Evolutionary conservation across 331 rosid species (phyloP), one percentile per base, ranked within the genome.

Genomic region (Arachis monticola): DNA sequence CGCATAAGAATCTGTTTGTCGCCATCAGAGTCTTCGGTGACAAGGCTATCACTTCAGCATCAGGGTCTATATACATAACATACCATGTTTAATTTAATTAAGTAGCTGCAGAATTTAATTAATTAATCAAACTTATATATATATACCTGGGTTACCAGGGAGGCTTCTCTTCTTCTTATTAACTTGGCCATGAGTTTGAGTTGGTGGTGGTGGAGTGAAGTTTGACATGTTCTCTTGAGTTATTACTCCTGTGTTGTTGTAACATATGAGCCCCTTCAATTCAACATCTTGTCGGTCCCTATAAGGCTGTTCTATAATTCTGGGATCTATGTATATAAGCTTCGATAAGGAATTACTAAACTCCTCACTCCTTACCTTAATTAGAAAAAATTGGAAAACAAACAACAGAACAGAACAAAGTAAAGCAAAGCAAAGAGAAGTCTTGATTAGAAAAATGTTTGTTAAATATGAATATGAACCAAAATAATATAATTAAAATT

Each of bases 81-180:
- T 35, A 35, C 3, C 40, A 35, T 35, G 5, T 35, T 35, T 35
- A 22, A 22, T 22, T 5, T 35, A 35, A 35, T 35, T 35, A 35
- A 35, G 40, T 5, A 35, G 40, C 5, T 35, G 4, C 40, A 35
- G 40, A 2, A 35, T 2, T 35, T 35, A 35, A 35, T 35, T 35
- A 35, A 35, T 35, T 35, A 35, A 35, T 5, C 40, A 0, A 35
- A 35, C 40, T 2, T 35, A 35, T 35, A 2, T 35, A 35, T 35
- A 87, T 82, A 69, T 62, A 93, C 98, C 98, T 86, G 98, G 98
- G 76, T 93, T 91, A 67, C 98, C 98, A 0, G 98, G 97, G 45
- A 89, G 97, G 84, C 88, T 93, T 75, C 97, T 90, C 81, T 90
- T 93, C 81, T 81, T 91, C 88, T 93, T 93, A 1, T 93, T 93